Conservation (phyloP, 352 stramenopile species). For the Globisporangium radiosum region DNA sequence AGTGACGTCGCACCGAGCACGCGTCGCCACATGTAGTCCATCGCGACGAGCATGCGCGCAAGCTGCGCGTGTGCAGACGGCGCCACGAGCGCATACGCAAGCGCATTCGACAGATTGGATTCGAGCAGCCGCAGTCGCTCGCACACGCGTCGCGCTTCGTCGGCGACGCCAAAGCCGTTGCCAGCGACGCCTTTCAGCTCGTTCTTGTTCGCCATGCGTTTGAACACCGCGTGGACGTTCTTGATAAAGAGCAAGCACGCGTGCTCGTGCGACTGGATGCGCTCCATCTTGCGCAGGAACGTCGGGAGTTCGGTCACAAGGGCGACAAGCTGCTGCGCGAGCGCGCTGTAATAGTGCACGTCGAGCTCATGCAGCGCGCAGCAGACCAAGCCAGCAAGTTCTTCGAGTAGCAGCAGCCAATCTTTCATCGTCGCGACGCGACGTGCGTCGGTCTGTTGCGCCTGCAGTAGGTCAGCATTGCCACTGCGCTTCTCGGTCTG, state of each 20-base stretch:
- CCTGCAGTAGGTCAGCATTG: background rate
- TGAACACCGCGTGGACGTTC: constrained; percentile 36
- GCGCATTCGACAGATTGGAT: constrained; percentile 9
- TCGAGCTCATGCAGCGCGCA: constrained; percentile 36
- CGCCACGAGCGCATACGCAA: constrained; percentile 17
- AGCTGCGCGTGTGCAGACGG: constrained; percentile 18
- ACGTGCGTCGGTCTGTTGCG: background rate
- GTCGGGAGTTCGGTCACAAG: constrained; percentile 25
- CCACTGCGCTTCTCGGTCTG: constrained; percentile 4
- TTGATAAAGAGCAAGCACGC: constrained; percentile 29
- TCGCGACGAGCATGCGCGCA: constrained; percentile 24
- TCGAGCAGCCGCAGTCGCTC: constrained; percentile 22
- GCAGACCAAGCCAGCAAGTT: constrained; percentile 32
- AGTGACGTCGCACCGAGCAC: constrained; percentile 20
- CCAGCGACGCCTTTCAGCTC: constrained; percentile 36
- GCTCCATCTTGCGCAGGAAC: constrained; percentile 40
- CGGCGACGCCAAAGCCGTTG: constrained; percentile 24
- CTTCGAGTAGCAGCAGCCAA: constrained; percentile 37
- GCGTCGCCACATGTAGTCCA: constrained; percentile 38
- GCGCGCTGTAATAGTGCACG: constrained; percentile 23
- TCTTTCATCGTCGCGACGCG: constrained; percentile 6
- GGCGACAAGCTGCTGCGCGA: constrained; percentile 21
- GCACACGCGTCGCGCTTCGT: constrained; percentile 25
- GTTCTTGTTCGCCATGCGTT: constrained; percentile 33
- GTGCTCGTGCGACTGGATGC: constrained; percentile 21